These are phyloP conservation scores for Cicer arietinum DNA, from an alignment of 306 rosid genomes.

Conservation along the genomic window DNA sequence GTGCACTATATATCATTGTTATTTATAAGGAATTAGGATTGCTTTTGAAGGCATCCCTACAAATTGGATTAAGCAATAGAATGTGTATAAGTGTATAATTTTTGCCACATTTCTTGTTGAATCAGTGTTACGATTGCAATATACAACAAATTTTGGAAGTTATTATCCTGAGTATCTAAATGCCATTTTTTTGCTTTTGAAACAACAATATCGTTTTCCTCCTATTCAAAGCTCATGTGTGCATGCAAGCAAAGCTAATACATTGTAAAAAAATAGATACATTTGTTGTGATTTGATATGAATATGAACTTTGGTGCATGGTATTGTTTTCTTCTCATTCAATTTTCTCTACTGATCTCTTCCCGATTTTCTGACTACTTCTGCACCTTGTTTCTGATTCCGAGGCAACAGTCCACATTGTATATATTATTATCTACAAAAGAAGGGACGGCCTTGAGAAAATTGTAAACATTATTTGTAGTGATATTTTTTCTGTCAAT, in stretches of 20 bases:
- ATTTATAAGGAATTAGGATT: neutral
- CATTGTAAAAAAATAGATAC: constrained; percentile 20
- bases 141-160: neutral
- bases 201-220: too few species aligned
- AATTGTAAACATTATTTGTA: neutral
- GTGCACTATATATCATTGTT: neutral
- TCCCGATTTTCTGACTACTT: neutral
- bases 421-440: neutral
- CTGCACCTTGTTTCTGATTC: neutral
- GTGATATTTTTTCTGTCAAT: neutral
- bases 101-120: constrained; percentile 21
- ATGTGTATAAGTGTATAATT: neutral
- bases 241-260: neutral
- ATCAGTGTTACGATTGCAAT: constrained; percentile 1
- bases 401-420: neutral
- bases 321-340: constrained; percentile 1
- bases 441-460: neutral
- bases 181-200: neutral
- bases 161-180: neutral
- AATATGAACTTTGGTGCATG: neutral
- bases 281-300: neutral
- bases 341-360: neutral
- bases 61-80: constrained; percentile 20
- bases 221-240: too few species aligned
- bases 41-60: constrained; percentile 11